Base-by-base conservation (phyloP, 495 filamentous ascomycete species). In the Daldinia childiae region DNA sequence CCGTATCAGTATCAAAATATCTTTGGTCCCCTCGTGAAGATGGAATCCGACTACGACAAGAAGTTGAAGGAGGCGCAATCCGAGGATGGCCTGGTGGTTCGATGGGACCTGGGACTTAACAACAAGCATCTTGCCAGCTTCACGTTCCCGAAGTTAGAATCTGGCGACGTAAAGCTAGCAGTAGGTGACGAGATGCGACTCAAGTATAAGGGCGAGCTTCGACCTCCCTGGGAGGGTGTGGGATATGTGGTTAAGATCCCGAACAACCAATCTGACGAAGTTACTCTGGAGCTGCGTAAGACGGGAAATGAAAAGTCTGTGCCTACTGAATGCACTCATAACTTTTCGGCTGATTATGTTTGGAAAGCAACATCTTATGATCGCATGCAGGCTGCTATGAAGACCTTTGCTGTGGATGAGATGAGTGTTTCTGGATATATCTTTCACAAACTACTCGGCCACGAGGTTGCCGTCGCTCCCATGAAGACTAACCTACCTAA, bases 341-440 rank as follows among this genome's bases (percentile, higher is more conserved):
- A 97, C 76, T 99, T 98, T 79, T 97, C 91, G 38, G 95, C 94
- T 65, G 95, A 99, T 79, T 99, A 99, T 77, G 95, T 99, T 32
- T 99, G 95, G 95, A 99, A 99, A 76, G 95, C 95, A 21, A 99
- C 96, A 1, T 97, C 94, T 0, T 99, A 98, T 76, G 95, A 99
- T 77, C 94, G 95, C 66, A 99, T 99, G 95, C 95, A 99, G 79
- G 88, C 92, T 68, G 95, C 95, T 38, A 98, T 99, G 95, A 98
- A 98, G 86, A 98, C 93, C 0, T 99, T 99, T 76, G 95, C 95
- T 24, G 90, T 99, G 56, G 95, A 99, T 71, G 95, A 99, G 75
- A 92, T 96, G 90, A 98, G 94, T 76, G 94, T 99, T 58, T 98
- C 95, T 24, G 95, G 95, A 50, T 99, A 98, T 82, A 97, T 99